A percentile compares a stretch with the other conserved stretches of the same genome.
phyloP scores from a whole-genome alignment of 1,284 basidiomycete species.

The Sanghuangporus weigelae region DNA sequence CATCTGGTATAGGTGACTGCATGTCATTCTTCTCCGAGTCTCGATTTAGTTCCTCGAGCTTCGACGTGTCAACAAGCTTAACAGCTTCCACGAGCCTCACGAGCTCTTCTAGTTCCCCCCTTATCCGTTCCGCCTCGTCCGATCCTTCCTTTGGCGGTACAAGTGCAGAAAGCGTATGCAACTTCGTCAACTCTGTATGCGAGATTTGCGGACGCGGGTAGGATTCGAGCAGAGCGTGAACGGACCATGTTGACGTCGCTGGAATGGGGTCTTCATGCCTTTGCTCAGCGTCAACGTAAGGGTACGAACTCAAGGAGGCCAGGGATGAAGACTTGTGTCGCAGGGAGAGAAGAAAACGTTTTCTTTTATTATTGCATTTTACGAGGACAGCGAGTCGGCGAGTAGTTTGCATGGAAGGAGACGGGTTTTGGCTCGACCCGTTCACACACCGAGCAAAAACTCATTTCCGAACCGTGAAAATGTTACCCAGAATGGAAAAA shows the following conservation, averaged over 20 bases:
- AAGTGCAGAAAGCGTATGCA: conserved; percentile 68
- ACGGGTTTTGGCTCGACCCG: not conserved
- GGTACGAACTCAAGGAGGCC: not conserved
- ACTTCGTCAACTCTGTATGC: conserved; percentile 46
- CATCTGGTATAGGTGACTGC: conserved; percentile 33
- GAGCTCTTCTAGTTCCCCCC: conserved; percentile 59
- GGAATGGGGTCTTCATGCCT: conserved; percentile 40
- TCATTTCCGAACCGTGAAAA: too few relatives aligned
- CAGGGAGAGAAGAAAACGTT: not conserved
- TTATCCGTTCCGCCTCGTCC: conserved; percentile 41
- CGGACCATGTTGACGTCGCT: conserved; percentile 65
- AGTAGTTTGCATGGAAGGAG: not conserved
- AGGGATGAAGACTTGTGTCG: not conserved
- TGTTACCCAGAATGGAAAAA: too few relatives aligned
- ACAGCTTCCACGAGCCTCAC: conserved; percentile 75
- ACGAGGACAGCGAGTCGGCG: not conserved
- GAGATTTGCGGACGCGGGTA: conserved; percentile 64
- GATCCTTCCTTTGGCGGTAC: conserved; percentile 54
- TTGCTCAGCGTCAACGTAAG: not conserved
- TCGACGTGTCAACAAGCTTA: conserved; percentile 44
- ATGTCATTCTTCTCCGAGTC: conserved; percentile 16
- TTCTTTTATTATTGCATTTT: not conserved
- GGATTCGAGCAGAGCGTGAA: conserved; percentile 65
- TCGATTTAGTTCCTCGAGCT: conserved; percentile 12
- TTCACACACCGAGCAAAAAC: too few relatives aligned